A percentile compares a stretch with the other conserved stretches of the same genome.
These are phyloP conservation scores for Drosera spatulata DNA, from an alignment of 179 eudicot genomes.

Conservation along the genomic window DNA sequence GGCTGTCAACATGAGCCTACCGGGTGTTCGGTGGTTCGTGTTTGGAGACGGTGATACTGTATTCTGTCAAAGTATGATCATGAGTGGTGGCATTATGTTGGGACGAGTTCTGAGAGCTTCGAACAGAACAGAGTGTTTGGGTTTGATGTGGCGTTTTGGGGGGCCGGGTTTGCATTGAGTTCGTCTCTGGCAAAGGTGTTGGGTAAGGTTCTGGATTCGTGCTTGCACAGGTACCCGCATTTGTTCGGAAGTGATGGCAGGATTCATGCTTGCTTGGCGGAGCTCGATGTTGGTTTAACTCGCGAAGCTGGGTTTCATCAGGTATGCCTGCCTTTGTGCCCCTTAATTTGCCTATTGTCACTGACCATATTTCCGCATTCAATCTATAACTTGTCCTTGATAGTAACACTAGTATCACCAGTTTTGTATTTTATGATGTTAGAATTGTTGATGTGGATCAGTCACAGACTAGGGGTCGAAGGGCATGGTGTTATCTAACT, in stretches of 20 bases:
- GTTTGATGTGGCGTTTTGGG: conserved; percentile 78
- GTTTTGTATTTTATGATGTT: too few species aligned
- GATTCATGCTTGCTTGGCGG: conserved; percentile 59
- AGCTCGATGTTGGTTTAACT: conserved; percentile 65
- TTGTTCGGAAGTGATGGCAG: conserved; percentile 76
- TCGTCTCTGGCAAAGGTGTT: conserved; percentile 44
- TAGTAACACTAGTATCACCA: too few species aligned
- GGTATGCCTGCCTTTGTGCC: conserved; percentile 29
- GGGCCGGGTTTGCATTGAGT: conserved; percentile 77
- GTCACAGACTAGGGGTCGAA: too few species aligned
- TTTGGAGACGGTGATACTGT: conserved; percentile 81
- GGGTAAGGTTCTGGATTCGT: conserved; percentile 53
- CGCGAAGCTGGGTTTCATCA: conserved; percentile 83
- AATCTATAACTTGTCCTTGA: too few species aligned
- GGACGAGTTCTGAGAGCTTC: conserved; percentile 51
- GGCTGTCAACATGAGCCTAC: conserved; percentile 16
- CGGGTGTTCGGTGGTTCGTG: conserved; percentile 42
- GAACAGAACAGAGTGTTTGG: conserved; percentile 32
- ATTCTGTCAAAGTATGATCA: conserved; percentile 54
- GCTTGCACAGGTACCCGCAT: conserved; percentile 57
- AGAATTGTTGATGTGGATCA: too few species aligned
- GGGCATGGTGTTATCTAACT: too few species aligned
- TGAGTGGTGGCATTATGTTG: conserved; percentile 43
- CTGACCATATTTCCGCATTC: too few species aligned
- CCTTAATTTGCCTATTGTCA: too few species aligned